phyloP scores from a whole-genome alignment of 2,329 filamentous ascomycete species.

The Penicillium sclerotigenum region DNA sequence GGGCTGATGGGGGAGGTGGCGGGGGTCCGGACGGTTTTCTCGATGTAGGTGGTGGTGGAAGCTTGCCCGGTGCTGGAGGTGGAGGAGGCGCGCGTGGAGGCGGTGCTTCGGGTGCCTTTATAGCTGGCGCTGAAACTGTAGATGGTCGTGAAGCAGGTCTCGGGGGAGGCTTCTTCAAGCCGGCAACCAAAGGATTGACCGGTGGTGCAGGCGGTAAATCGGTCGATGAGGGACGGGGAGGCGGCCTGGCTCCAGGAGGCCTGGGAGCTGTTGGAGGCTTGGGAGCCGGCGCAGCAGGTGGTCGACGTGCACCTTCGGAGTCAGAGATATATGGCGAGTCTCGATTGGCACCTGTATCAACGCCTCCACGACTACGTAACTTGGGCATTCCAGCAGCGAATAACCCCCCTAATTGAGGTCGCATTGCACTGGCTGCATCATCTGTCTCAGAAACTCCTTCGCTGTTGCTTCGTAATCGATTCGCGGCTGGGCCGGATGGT shows the following conservation, averaged over 20 bases:
- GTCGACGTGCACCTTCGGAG: slow-evolving; percentile 59
- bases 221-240: slow-evolving; percentile 48
- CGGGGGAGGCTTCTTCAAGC: slow-evolving; percentile 57
- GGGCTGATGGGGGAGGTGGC: slow-evolving; percentile 43
- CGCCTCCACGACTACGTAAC: slow-evolving; percentile 79
- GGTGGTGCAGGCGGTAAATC: slow-evolving; percentile 50
- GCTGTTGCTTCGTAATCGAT: slow-evolving; percentile 78
- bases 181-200: slow-evolving; percentile 52
- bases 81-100: slow-evolving; percentile 66
- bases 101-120: slow-evolving; percentile 48
- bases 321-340: slow-evolving; percentile 77
- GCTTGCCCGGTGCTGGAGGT: slow-evolving; percentile 45
- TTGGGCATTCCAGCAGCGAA: slow-evolving; percentile 97
- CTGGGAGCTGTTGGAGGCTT: slow-evolving; percentile 53
- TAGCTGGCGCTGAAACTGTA: slow-evolving; percentile 56
- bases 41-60: slow-evolving; percentile 56
- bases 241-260: slow-evolving; percentile 55
- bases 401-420: slow-evolving; percentile 76
- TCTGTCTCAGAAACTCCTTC: slow-evolving; percentile 51
- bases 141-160: slow-evolving; percentile 56
- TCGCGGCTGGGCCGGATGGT: slow-evolving; percentile 51
- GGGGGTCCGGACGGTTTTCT: slow-evolving; percentile 57
- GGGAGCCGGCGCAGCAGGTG: slow-evolving; percentile 51
- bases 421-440: slow-evolving; percentile 48
- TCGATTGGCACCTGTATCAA: slow-evolving; percentile 70